Base-by-base conservation (phyloP, 345 rosid species). In the Aquilaria yunnanensis region DNA sequence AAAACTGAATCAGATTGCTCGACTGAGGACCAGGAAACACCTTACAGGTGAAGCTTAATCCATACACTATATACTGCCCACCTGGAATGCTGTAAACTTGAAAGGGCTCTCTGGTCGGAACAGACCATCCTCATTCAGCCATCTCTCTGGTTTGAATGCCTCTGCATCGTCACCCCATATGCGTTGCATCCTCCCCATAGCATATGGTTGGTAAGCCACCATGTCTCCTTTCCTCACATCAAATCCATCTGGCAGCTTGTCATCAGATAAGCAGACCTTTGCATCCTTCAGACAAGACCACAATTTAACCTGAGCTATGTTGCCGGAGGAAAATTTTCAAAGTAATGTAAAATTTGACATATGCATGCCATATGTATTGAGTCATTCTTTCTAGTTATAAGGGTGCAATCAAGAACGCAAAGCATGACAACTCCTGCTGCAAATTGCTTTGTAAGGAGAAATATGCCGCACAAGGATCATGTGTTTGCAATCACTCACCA, bases 181-280 rank as follows among this genome's bases (percentile, higher is more conserved):
- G 71, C 75, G 78, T 63, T 75, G 78, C 90, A 85, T 85, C 70
- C 90, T 74, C 12, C 90, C 87, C 87, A 80, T 85, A 12, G 84
- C 90, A 73, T 82, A 85, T 3, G 90, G 77, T 48, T 72, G 79
- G 70, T 76, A 85, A 46, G 57, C 14, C 50, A 85, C 77, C 82
- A 73, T 65, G 59, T 82, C 85, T 5, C 87, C 87, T 73, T 71
- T 75, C 37, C 68, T 80, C 58, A 80, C 83, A 59, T 67, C 69
- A 65, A 70, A 85, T 48, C 87, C 87, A 41, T 82, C 90, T 2
- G 87, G 87, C n/a, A 85, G 67, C 14, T 77, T 80, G 68, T 85
- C 90, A 71, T 80, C 82, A 7, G 82, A 71, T 14, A 78, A 68
- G 67, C 90, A 82, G 45, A 78, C 50, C 76, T 85, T 85, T 10